These are phyloP conservation scores for Boletus speciosus DNA, from an alignment of 768 basidiomycete species.

Conservation along the genomic window DNA sequence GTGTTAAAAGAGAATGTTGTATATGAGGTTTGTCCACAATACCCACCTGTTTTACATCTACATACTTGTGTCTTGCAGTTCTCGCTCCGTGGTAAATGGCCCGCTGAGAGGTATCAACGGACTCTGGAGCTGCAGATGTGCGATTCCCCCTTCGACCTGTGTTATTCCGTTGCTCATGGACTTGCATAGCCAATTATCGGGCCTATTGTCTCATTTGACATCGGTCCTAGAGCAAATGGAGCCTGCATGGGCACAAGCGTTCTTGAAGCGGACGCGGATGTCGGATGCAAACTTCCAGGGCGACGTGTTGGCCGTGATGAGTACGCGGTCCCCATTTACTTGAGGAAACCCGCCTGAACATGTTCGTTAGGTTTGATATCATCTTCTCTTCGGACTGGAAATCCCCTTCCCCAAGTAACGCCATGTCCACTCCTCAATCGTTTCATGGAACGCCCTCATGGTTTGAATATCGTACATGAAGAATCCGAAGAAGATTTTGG, in stretches of 20 bases:
- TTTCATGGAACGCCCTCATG: slow-evolving; percentile 48
- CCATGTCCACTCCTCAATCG: slow-evolving; percentile 62
- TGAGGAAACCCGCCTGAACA: not conserved
- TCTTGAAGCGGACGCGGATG: slow-evolving; percentile 71
- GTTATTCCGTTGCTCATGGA: not conserved
- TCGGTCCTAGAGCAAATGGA: slow-evolving; percentile 72
- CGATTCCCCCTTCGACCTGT: slow-evolving; percentile 13
- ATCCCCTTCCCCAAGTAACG: slow-evolving; percentile 80
- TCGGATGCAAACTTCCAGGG: slow-evolving; percentile 81
- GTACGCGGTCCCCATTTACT: slow-evolving; percentile 35
- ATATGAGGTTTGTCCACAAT: slow-evolving; percentile 52
- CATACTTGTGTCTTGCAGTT: slow-evolving; percentile 41
- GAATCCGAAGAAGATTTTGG: slow-evolving; percentile 75
- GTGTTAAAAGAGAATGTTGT: slow-evolving; percentile 54
- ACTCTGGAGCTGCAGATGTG: slow-evolving; percentile 68
- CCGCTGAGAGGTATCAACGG: slow-evolving; percentile 69
- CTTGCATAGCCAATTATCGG: slow-evolving; percentile 56
- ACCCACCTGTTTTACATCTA: not conserved
- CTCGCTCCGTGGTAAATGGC: slow-evolving; percentile 77
- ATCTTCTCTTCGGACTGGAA: slow-evolving; percentile 67
- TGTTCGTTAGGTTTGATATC: slow-evolving; percentile 63
- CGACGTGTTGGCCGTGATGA: slow-evolving; percentile 78
- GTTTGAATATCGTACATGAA: slow-evolving; percentile 63
- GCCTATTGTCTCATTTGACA: slow-evolving; percentile 67
- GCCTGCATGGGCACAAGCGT: slow-evolving; percentile 72